A percentile compares a stretch with the other conserved stretches of the same genome.
Conservation (phyloP, 1,284 basidiomycete genomes). For the Irpex sp. region DNA sequence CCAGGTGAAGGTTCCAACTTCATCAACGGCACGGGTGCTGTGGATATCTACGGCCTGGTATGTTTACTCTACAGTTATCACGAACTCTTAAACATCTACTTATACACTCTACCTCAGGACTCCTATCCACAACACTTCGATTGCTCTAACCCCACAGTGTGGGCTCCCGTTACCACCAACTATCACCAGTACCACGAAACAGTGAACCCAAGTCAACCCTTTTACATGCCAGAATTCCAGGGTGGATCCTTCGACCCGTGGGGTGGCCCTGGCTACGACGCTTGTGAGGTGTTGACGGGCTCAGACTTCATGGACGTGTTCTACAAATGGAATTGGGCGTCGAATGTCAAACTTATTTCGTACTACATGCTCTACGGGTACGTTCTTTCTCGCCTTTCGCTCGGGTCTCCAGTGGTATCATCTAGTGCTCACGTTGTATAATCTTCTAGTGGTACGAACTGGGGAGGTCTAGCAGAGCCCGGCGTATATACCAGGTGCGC, state of each 20-base stretch:
- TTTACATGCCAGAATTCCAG: slow-evolving; percentile 54
- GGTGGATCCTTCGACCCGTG: slow-evolving; percentile 69
- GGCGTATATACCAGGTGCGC: slow-evolving; percentile 48
- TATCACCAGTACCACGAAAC: slow-evolving; percentile 54
- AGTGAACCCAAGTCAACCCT: slow-evolving; percentile 54
- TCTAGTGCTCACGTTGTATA: neutral
- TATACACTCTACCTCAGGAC: slow-evolving; percentile 36
- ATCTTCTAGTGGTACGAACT: slow-evolving; percentile 60
- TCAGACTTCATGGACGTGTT: slow-evolving; percentile 71
- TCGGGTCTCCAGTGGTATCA: too few species aligned
- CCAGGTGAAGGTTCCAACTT: slow-evolving; percentile 55
- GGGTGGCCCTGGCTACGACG: slow-evolving; percentile 58
- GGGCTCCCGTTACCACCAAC: slow-evolving; percentile 51
- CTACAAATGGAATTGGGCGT: slow-evolving; percentile 68
- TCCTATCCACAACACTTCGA: slow-evolving; percentile 71
- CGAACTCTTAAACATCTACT: neutral
- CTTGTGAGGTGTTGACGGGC: slow-evolving; percentile 57
- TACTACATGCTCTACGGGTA: slow-evolving; percentile 80
- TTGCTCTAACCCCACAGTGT: slow-evolving; percentile 58
- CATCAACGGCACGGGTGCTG: slow-evolving; percentile 60
- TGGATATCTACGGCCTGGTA: slow-evolving; percentile 49
- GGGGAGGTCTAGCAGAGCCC: slow-evolving; percentile 70
- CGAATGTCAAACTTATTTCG: slow-evolving; percentile 70
- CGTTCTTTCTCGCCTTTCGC: slow-evolving; percentile 7
- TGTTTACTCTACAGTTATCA: neutral